These are phyloP conservation scores for Talaromyces rugulosus DNA, from an alignment of 2,329 filamentous ascomycete species.

Conservation along the genomic window DNA sequence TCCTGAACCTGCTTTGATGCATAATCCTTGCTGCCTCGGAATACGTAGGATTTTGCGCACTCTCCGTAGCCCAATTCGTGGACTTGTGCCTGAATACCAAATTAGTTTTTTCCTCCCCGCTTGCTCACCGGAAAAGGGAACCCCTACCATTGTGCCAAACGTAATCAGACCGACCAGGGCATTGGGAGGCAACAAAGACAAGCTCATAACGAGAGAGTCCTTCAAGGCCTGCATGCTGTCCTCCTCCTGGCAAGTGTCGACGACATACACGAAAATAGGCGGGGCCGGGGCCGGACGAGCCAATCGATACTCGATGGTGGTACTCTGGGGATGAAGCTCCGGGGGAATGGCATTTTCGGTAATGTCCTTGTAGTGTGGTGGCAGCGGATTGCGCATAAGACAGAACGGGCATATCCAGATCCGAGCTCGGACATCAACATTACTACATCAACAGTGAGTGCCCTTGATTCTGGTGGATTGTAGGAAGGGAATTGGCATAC, in stretches of 20 bases:
- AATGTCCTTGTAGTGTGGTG: constrained; percentile 66
- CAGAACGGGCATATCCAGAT: constrained; percentile 69
- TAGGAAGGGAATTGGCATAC: constrained; percentile 47
- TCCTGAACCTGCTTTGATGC: constrained; percentile 98
- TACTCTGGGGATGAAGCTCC: constrained; percentile 61
- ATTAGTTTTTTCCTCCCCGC: not conserved
- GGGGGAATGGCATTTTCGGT: constrained; percentile 62
- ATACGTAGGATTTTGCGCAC: constrained; percentile 97
- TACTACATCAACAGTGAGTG: constrained; percentile 34
- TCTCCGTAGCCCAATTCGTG: constrained; percentile 98
- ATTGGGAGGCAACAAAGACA: constrained; percentile 60
- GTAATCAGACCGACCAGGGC: constrained; percentile 63
- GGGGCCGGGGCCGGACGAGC: constrained; percentile 59
- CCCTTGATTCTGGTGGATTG: not conserved
- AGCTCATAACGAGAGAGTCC: constrained; percentile 63
- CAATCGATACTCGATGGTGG: constrained; percentile 64
- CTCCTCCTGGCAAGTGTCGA: constrained; percentile 66
- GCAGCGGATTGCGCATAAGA: constrained; percentile 61
- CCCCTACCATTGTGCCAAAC: constrained; percentile 78
- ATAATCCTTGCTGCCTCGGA: constrained; percentile 97
- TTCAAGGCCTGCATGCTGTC: constrained; percentile 64
- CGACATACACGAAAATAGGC: constrained; percentile 66
- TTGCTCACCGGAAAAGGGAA: constrained; percentile 1
- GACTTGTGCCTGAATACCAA: constrained; percentile 67
- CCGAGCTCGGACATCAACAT: constrained; percentile 62